These are phyloP conservation scores for Rutstroemia sp. DNA, from an alignment of 2,329 filamentous ascomycete genomes.

Conservation along the genomic window DNA sequence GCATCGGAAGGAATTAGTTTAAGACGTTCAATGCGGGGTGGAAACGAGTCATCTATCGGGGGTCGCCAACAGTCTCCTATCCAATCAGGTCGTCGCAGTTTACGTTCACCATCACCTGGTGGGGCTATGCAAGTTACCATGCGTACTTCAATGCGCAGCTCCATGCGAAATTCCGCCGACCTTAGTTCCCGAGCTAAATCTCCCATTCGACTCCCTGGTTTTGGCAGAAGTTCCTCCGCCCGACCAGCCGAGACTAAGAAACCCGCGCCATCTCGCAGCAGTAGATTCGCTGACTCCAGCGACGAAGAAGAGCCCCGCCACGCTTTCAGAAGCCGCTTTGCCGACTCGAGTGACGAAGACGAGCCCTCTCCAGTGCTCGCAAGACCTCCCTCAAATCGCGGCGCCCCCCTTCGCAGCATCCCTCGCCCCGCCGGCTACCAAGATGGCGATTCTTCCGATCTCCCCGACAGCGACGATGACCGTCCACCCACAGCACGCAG, in stretches of 20 bases:
- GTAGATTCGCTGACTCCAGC: constrained; percentile 31
- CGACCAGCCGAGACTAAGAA: constrained; percentile 16
- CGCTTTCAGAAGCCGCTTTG: constrained; percentile 44
- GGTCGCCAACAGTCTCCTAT: constrained; percentile 30
- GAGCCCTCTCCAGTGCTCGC: constrained; percentile 17
- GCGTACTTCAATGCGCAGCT: constrained; percentile 31
- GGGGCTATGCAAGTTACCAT: constrained; percentile 35
- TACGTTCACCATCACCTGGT: constrained; percentile 63
- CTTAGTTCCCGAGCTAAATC: constrained; percentile 17
- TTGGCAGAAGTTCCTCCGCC: constrained; percentile 18
- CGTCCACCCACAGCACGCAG: constrained; percentile 21
- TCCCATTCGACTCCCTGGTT: constrained; percentile 15
- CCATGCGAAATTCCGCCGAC: constrained; percentile 26
- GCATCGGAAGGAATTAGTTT: constrained; percentile 50
- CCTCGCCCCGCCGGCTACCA: constrained; percentile 40
- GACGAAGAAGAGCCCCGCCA: constrained; percentile 28
- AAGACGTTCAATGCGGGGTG: constrained; percentile 64
- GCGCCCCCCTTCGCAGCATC: constrained; percentile 40
- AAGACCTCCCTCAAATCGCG: constrained; percentile 16
- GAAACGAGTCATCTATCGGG: constrained; percentile 24
- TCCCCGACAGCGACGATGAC: constrained; percentile 53
- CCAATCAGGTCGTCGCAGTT: constrained; percentile 56
- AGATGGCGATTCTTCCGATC: constrained; percentile 52
- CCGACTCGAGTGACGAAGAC: constrained; percentile 55
- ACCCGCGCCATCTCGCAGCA: constrained; percentile 11